Evolutionary conservation across 495 filamentous ascomycete genomes (phyloP).

Genomic region (Penicillium arizonense): DNA sequence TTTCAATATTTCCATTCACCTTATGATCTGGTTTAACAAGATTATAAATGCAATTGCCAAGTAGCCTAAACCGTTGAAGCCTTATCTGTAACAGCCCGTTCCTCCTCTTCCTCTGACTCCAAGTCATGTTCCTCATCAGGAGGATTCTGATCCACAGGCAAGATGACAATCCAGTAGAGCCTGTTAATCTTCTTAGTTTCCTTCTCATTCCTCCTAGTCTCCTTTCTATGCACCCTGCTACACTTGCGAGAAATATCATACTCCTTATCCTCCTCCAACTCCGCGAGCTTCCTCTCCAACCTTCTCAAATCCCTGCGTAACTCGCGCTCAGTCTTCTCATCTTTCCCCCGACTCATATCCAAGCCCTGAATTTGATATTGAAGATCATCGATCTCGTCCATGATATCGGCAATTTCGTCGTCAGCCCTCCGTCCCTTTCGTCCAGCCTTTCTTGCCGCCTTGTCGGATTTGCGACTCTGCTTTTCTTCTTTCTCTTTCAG

Average conservation of each 20-base stretch:
- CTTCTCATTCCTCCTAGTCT: constrained; percentile 4
- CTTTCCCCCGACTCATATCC: background rate
- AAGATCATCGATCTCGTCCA: background rate
- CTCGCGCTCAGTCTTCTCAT: background rate
- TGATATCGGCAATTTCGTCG: background rate
- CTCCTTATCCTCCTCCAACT: constrained; percentile 9
- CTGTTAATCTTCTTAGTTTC: constrained; percentile 12
- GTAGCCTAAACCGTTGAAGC: too few relatives aligned
- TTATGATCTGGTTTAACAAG: too few relatives aligned
- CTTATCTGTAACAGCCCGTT: too few relatives aligned
- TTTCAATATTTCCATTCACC: too few relatives aligned
- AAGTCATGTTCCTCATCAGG: constrained; percentile 11
- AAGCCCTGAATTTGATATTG: background rate
- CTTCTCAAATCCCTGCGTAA: constrained; percentile 5
- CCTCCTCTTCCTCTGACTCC: background rate
- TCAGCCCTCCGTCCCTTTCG: background rate
- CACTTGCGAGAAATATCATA: background rate
- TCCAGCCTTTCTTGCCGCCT: background rate
- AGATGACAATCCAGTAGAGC: constrained; percentile 18
- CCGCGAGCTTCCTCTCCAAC: constrained; percentile 7
- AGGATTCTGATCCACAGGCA: background rate
- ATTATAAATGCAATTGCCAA: too few relatives aligned
- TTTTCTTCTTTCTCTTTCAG: background rate
- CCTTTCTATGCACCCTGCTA: background rate
- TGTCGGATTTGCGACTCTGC: background rate